Evolutionary conservation across 331 rosid genomes (phyloP), one percentile per base, ranked within the genome.

Genomic region (Acacia concinna): DNA sequence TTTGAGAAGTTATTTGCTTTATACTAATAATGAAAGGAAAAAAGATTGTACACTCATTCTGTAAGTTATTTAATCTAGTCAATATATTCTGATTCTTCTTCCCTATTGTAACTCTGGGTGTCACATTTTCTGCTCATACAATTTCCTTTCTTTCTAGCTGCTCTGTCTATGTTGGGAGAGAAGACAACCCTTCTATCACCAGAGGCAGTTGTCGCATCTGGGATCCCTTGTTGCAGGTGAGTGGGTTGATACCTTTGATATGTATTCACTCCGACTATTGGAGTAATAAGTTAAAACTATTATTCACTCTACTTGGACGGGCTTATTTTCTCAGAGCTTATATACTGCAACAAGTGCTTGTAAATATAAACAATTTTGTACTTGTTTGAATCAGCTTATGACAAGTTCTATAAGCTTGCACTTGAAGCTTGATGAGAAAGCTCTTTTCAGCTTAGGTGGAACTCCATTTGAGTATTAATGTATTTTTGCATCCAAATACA

Each of bases 161-260:
- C 99, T 77, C 90, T 96, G 79, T 84, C 96, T 80, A 83, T 93
- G 65, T 79, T 96, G 87, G 99, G 98, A 11, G 97, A 96, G 85
- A 96, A 96, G 89, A 96, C 97, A 52, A 93, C 98, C 46, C 91
- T 96, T 79, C 72, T 96, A 74, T 88, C 99, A 72, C 98, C 99
- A 9, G 94, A 96, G 81, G 83, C 81, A 60, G 91, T 93, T 79
- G 88, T 91, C 78, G 89, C 90, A 74, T 89, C 97, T 8, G 92
- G 90, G 73, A 90, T 96, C 83, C 99, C 98, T 66, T 96, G 99
- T 85, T 96, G 98, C 88, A 93, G 98, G 99, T 93, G 80, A 79
- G 94, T 74, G 84, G 46, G 78, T 76, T 47, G 59, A 11, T 51
- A 80, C 80, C 51, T 69, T 63, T 67, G 23, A 59, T 41, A n/a